These are phyloP conservation scores for Acer campestre DNA, from an alignment of 345 rosid species.

Conservation along the genomic window DNA sequence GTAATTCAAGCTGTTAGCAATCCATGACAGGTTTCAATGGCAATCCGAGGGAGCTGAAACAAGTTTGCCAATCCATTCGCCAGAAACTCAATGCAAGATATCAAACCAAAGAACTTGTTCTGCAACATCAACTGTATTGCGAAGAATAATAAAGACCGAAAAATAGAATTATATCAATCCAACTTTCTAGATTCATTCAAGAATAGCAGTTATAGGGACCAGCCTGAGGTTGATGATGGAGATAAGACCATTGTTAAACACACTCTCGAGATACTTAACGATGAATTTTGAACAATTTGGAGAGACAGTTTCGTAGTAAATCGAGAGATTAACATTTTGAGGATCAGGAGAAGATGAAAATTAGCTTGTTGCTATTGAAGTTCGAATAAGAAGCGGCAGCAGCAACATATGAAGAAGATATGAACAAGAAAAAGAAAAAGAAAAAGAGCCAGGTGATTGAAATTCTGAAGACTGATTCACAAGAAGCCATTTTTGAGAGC, in stretches of 20 bases:
- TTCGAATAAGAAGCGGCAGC: slow-evolving; percentile 14
- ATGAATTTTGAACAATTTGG: slow-evolving; percentile 36
- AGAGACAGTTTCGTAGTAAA: slow-evolving; percentile 45
- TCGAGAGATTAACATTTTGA: slow-evolving; percentile 38
- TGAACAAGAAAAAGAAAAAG: slow-evolving; percentile 8
- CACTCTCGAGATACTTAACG: slow-evolving; percentile 25
- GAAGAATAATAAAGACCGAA: neutral
- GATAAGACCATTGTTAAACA: slow-evolving; percentile 42
- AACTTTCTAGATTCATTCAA: neutral
- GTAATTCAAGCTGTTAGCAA: slow-evolving; percentile 41
- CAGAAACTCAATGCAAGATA: slow-evolving; percentile 45
- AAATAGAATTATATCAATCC: neutral
- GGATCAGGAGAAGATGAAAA: slow-evolving; percentile 7
- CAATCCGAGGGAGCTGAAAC: slow-evolving; percentile 34
- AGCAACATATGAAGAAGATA: slow-evolving; percentile 10
- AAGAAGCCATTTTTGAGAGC: slow-evolving; percentile 28
- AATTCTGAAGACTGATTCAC: slow-evolving; percentile 4
- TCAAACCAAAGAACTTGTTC: slow-evolving; percentile 34
- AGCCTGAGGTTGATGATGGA: slow-evolving; percentile 47
- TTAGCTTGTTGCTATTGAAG: neutral
- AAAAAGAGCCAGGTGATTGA: neutral
- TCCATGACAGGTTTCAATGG: slow-evolving; percentile 26
- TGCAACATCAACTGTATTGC: slow-evolving; percentile 6
- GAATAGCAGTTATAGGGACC: slow-evolving; percentile 26
- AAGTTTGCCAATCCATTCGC: slow-evolving; percentile 32